Base-by-base conservation (phyloP, 345 rosid species). In the Hypericum androsaemum region DNA sequence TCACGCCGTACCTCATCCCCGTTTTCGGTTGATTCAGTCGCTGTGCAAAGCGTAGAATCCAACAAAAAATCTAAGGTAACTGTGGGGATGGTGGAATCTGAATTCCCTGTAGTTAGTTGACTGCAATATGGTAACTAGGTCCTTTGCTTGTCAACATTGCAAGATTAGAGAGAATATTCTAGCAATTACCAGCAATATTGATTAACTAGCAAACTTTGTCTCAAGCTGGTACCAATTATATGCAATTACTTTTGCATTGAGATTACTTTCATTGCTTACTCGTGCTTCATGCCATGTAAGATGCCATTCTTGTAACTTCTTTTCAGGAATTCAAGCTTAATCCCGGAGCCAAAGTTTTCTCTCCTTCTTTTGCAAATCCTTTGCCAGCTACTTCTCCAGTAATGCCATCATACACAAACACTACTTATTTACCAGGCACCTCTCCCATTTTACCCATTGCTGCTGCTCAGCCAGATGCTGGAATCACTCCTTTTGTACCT, bases 311-410 rank as follows among this genome's bases (percentile, higher is more conserved):
- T n/a, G n/a, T 28, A 46, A 8, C 37, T 37, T 45, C 52, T 41
- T 52, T 52, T 12, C 69, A 89, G 97, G 97, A 77, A 51, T 89
- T 76, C 75, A 89, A 83, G 76, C 89, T 89, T 60, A 89, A 89
- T 60, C 88, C 95, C 11, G 82, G 64, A 52, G 97, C 97, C 57
- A 82, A 82, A 69, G 58, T 61, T 40, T 89, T 86, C 70, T 82
- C 78, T 59, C 97, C 97, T 7, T 70, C 88, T 60, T 77, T 64
- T 66, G 62, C 72, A 16, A 75, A 69, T 62, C 50, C 79, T 46
- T 43, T 56, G 67, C 50, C 89, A 12, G 73, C 77, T 2, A 64
- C 62, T 59, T 47, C 74, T 76, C 72, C 86, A 37, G 61, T 63
- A 44, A 72, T 53, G 43, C 81, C 80, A 53, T 17, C 73, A 49